Evolutionary conservation across 2,329 filamentous ascomycete species (phyloP).

Genomic region (Sporothrix variecibatus): DNA sequence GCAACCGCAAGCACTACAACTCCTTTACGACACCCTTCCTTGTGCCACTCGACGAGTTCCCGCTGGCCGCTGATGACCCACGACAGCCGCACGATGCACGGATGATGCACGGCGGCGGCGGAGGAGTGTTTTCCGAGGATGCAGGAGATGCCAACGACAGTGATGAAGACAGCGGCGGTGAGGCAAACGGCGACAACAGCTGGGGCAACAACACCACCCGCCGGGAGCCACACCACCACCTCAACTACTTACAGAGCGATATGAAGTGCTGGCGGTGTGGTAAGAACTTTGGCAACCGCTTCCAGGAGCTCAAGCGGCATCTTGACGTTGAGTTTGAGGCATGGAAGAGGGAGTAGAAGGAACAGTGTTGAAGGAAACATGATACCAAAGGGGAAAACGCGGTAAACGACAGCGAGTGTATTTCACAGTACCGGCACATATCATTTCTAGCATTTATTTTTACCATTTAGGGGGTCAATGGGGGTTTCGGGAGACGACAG

Average conservation of each 20-base stretch:
- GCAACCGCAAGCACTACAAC: slow-evolving; percentile 86
- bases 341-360: slow-evolving; percentile 47
- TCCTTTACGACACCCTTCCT: slow-evolving; percentile 88
- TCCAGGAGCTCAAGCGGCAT: slow-evolving; percentile 74
- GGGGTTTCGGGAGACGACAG: neutral
- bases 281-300: slow-evolving; percentile 70
- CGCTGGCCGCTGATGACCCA: slow-evolving; percentile 65
- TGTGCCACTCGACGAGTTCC: slow-evolving; percentile 76
- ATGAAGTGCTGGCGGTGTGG: slow-evolving; percentile 86
- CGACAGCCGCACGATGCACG: slow-evolving; percentile 58
- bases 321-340: slow-evolving; percentile 58
- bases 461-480: neutral
- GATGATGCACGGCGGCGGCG: neutral
- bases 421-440: slow-evolving; percentile 1
- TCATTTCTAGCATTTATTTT: neutral
- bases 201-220: neutral
- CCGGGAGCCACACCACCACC: neutral
- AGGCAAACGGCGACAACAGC: neutral
- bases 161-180: neutral
- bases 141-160: neutral
- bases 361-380: neutral
- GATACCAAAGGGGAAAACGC: neutral
- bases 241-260: slow-evolving; percentile 43
- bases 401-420: neutral
- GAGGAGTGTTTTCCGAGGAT: neutral